phyloP scores from a whole-genome alignment of 1,284 basidiomycete genomes.

The Retiboletus fuscus region DNA sequence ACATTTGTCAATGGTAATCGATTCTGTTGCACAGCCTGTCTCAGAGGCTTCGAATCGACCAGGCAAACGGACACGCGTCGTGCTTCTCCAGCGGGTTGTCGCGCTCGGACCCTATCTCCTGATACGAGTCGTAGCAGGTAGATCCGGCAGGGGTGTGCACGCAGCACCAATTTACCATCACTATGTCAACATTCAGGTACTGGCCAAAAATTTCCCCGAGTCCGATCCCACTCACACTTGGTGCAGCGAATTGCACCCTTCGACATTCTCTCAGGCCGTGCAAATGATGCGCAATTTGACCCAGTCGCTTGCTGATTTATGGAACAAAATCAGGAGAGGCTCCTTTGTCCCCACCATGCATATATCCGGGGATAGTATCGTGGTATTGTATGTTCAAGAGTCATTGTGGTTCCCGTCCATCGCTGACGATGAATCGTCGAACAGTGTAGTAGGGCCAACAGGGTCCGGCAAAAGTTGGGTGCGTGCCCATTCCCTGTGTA shows the following conservation, averaged over 20 bases:
- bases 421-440: slow-evolving; percentile 1
- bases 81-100: no score
- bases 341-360: slow-evolving; percentile 10
- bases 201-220: neutral
- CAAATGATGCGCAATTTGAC: slow-evolving; percentile 5
- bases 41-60: no score
- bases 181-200: no score
- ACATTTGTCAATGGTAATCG: no score
- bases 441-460: slow-evolving; percentile 40
- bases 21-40: no score
- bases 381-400: slow-evolving; percentile 33
- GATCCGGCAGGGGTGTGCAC: no score
- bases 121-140: no score
- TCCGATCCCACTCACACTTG: neutral
- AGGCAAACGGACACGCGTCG: no score
- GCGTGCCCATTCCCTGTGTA: slow-evolving; percentile 9
- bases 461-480: slow-evolving; percentile 45
- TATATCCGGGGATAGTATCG: slow-evolving; percentile 35
- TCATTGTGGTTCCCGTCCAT: neutral
- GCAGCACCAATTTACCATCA: no score
- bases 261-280: neutral
- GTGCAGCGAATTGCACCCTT: neutral
- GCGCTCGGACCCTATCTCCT: no score
- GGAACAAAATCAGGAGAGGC: slow-evolving; percentile 28
- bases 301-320: slow-evolving; percentile 7